These are phyloP conservation scores for Paulownia fortunei DNA, from an alignment of 257 asterid genomes.

Conservation along the genomic window DNA sequence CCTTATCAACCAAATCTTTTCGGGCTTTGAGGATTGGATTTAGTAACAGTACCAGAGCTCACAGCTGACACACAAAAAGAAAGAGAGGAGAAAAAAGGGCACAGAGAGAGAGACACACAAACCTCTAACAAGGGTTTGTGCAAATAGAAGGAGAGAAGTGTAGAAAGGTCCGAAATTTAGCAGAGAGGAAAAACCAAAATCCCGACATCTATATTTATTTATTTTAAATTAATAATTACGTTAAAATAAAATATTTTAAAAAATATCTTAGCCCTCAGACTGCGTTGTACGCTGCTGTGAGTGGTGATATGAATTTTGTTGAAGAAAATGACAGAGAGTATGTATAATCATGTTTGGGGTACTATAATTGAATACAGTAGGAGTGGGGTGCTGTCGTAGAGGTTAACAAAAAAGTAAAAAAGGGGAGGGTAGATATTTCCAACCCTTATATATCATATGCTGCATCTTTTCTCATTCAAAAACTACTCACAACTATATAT, in stretches of 20 bases:
- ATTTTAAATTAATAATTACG: not conserved
- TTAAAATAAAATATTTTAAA: not conserved
- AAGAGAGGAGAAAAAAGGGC: not conserved
- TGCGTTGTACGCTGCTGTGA: too few species aligned
- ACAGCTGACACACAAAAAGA: not conserved
- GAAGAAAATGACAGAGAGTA: too few species aligned
- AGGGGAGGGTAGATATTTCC: too few species aligned
- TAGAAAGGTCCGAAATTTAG: constrained; percentile 35
- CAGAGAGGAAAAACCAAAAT: constrained; percentile 22
- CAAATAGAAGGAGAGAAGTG: constrained; percentile 10
- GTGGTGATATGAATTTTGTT: too few species aligned
- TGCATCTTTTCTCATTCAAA: too few species aligned
- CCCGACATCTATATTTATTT: constrained; percentile 21
- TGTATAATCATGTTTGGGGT: too few species aligned
- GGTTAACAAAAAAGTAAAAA: too few species aligned
- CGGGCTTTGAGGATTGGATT: constrained; percentile 27
- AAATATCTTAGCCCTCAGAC: constrained; percentile 20
- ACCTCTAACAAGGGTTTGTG: constrained; percentile 37
- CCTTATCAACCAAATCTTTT: constrained; percentile 27
- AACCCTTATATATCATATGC: too few species aligned
- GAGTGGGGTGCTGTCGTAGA: too few species aligned
- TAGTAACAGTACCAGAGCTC: constrained; percentile 24
- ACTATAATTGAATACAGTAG: too few species aligned
- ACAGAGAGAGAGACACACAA: constrained; percentile 21
- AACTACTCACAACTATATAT: too few species aligned